Base-by-base conservation (phyloP, 1,139 yeast genomes). In the Candida tunisiensis region DNA sequence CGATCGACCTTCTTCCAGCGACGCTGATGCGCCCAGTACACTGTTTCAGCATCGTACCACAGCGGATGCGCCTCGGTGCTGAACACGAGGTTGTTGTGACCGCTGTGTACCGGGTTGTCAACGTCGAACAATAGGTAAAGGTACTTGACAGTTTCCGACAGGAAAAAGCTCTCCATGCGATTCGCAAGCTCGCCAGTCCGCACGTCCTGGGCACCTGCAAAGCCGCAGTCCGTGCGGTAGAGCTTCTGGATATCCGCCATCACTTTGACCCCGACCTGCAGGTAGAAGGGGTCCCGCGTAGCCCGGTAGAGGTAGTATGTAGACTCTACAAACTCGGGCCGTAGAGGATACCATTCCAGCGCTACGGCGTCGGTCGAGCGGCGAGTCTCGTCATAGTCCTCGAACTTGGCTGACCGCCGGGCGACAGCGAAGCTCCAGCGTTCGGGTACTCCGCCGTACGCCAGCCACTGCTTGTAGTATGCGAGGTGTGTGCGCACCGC, bases 51-150 rank as follows among this genome's bases (percentile, higher is more conserved):
- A 32, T 53, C 52, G 31, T 64, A 60, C 93, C 93, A 82, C 34
- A 83, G 46, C 2, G 94, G 94, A 47, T 85, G 96, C 0, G 91
- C 96, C 44, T 85, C 96, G 0, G 96, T 85, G 8, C 93, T 77
- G 41, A 83, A 85, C 1, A 85, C 60, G 52, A 75, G 63, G 39
- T 72, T 74, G 24, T 69, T 66, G 48, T 57, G 55, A 6, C 54
- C 51, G 25, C 48, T 59, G 38, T 75, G 70, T 14, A 70, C 43
- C 16, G 62, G 65, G 43, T 82, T 70, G 5, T 59, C 59, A 8
- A 63, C 71, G 44, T 82, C 92, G 53, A 83, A 83, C 26, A 83
- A 51, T 18, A 83, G 50, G 41, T 74, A 83, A n/a, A 83, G 53
- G 44, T 85, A 85, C 49, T 83, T 83, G 29, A 78, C 57, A 0